phyloP scores from a whole-genome alignment of 139 green algal genomes.

The Chlamydomonas eustigma region DNA sequence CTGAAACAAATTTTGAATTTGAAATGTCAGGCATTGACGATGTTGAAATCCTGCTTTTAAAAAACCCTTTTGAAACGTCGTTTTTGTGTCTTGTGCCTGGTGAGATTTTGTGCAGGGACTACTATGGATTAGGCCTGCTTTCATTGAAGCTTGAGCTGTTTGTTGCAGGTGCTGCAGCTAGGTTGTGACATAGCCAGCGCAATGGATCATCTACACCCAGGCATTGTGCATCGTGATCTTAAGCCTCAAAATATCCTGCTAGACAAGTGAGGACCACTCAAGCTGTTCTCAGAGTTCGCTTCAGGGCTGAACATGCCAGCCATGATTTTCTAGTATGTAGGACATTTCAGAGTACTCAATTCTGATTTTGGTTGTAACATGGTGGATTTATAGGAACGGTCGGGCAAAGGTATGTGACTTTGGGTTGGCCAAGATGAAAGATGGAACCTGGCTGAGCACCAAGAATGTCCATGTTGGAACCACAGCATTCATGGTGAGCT shows the following conservation, averaged over 20 bases:
- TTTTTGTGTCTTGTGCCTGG: too few species aligned
- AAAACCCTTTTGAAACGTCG: too few species aligned
- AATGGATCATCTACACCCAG: constrained; percentile 73
- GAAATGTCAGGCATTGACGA: too few species aligned
- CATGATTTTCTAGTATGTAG: too few species aligned
- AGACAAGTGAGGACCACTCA: constrained; percentile 32
- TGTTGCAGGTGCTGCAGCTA: constrained; percentile 41
- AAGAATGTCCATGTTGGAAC: constrained; percentile 63
- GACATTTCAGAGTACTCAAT: too few species aligned
- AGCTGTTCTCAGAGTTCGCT: too few species aligned
- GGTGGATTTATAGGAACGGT: constrained; percentile 19
- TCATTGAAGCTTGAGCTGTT: neutral
- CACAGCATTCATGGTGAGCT: constrained; percentile 60
- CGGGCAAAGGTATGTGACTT: constrained; percentile 57
- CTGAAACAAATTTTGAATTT: too few species aligned
- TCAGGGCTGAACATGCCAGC: too few species aligned
- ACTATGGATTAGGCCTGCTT: neutral
- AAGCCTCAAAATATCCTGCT: constrained; percentile 64
- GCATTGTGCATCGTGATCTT: constrained; percentile 45
- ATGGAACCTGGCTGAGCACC: constrained; percentile 55
- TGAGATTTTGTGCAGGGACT: too few species aligned
- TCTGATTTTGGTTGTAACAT: too few species aligned
- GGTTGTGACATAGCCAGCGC: constrained; percentile 58
- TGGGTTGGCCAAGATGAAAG: constrained; percentile 36
- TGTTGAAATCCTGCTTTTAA: too few species aligned